Evolutionary conservation across 148 eudicot genomes (phyloP), one percentile per base, ranked within the genome.

Genomic region (Silene uniflora): DNA sequence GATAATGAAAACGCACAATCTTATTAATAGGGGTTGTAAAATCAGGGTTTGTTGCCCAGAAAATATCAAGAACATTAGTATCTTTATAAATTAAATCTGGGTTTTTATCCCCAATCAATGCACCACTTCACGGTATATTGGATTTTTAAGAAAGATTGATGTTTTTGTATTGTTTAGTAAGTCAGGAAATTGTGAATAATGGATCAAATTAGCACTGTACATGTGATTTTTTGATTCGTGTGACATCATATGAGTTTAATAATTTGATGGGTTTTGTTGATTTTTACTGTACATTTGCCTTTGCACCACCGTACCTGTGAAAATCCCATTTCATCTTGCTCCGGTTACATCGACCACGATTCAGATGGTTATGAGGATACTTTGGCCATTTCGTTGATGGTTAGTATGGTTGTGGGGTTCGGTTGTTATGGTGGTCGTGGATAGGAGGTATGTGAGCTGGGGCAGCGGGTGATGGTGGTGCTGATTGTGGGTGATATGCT

Each of bases 351-450:
- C 98, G 0, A 91, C 98, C 1, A 94, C 99, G 17, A 95, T 95
- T 66, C 99, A 95, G 89, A 95, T 92, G 99, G 94, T 95, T 47
- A 92, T 95, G 98, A 98, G 55, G 97, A 92, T 61, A 95, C 98
- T 0, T 94, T 95, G 62, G 97, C 99, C 3, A 84, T 95, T 42
- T 97, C 97, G 5, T 76, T 95, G 82, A 95, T 95, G 98, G 29
- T 27, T 27, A 27, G 29, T 27, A 27, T 27, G 29, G 29, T 27
- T 27, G 29, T 27, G 29, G 29, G 29, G 29, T 27, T 27, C 1
- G 1, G 29, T 27, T 27, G 29, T 27, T 27, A 27, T 27, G 29
- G 29, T 27, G 29, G 29, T 27, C 29, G 29, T 27, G 29, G 1
- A 27, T 27, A 27, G 2, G 29, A 27, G n/a, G n/a, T n/a, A n/a